Conservation (phyloP, 805 yeast genomes). For the Maudiozyma turicensis region DNA sequence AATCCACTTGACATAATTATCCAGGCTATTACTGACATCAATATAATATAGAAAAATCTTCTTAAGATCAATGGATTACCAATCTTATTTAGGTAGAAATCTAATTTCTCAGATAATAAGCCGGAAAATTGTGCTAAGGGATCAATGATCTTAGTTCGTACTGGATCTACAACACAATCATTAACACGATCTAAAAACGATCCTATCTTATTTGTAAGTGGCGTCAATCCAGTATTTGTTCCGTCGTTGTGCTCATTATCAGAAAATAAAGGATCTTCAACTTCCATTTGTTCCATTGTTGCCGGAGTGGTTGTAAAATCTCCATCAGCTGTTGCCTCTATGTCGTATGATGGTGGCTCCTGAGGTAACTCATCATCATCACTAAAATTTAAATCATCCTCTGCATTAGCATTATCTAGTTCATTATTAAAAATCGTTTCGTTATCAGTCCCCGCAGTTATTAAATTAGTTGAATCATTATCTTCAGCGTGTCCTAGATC, state of each 20-base stretch:
- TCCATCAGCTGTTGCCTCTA: background rate
- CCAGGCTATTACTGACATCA: constrained; percentile 51
- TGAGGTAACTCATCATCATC: constrained; percentile 18
- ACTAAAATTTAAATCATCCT: constrained; percentile 3
- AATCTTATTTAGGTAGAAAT: constrained; percentile 47
- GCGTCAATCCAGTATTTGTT: constrained; percentile 18
- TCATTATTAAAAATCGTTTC: background rate
- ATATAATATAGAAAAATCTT: constrained; percentile 59
- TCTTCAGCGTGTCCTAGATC: background rate
- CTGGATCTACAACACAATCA: constrained; percentile 31
- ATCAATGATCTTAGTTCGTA: constrained; percentile 34
- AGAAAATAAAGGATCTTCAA: background rate
- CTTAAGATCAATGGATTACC: constrained; percentile 84
- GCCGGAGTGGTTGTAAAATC: background rate
- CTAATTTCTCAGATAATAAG: constrained; percentile 36
- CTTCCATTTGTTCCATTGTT: background rate
- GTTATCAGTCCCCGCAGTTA: too few relatives aligned
- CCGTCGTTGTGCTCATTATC: constrained; percentile 6
- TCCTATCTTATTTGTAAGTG: constrained; percentile 8
- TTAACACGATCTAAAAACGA: constrained; percentile 18
- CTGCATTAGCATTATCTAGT: constrained; percentile 3
- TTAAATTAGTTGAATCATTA: background rate
- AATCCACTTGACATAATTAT: constrained; percentile 48
- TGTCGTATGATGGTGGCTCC: constrained; percentile 25
- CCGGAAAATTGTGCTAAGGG: constrained; percentile 36